A percentile compares a stretch with the other conserved stretches of the same genome.
Conservation (phyloP, 2,329 filamentous ascomycete species). For the Stemphylium lycopersici region DNA sequence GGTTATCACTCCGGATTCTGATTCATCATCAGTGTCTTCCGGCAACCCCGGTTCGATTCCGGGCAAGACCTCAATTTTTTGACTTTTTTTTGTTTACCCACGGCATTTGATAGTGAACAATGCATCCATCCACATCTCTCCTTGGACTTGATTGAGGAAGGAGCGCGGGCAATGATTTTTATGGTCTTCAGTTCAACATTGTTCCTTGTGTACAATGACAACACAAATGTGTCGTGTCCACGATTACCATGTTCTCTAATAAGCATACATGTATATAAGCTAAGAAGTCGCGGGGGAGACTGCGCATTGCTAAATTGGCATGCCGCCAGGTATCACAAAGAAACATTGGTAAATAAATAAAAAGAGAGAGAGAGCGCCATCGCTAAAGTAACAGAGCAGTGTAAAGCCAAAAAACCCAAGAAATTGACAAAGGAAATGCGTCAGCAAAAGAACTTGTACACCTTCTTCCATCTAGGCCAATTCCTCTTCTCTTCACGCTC, state of each 20-base stretch:
- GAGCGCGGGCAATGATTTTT: not conserved
- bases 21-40: slow-evolving; percentile 22
- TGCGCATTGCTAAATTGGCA: slow-evolving; percentile 30
- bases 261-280: no score
- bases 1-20: slow-evolving; percentile 40
- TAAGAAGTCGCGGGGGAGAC: not conserved
- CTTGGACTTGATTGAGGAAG: not conserved
- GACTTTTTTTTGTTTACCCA: not conserved
- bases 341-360: slow-evolving; percentile 17
- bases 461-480: slow-evolving; percentile 57
- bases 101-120: no score
- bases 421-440: not conserved
- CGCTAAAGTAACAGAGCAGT: slow-evolving; percentile 18
- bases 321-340: slow-evolving; percentile 45
- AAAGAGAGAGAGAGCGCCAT: slow-evolving; percentile 12
- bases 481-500: slow-evolving; percentile 73
- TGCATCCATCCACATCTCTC: no score
- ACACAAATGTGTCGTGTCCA: no score
- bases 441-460: slow-evolving; percentile 58
- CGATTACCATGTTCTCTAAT: no score
- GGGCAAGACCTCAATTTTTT: slow-evolving; percentile 25
- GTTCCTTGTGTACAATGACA: no score
- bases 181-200: no score
- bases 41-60: slow-evolving; percentile 35
- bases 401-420: not conserved